phyloP scores from a whole-genome alignment of 163 green algal species.

The Coccomyxa subellipsoidea region DNA sequence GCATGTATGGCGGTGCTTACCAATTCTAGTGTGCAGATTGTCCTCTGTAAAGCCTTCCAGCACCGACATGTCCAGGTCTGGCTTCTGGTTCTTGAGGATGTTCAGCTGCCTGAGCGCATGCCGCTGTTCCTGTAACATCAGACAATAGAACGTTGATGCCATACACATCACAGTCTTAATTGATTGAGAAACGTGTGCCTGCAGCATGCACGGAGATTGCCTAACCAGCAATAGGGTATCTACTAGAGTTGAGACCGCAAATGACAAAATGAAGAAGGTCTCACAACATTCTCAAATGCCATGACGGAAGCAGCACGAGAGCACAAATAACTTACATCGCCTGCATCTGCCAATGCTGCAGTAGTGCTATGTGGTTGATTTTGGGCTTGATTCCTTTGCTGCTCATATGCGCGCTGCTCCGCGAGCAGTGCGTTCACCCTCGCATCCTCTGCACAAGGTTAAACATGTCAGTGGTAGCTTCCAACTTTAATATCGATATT shows the following conservation, averaged over 20 bases:
- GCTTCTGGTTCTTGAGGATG: not conserved
- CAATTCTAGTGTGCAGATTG: conserved; percentile 4
- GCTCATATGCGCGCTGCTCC: not conserved
- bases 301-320: too few relatives aligned
- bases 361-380: not conserved
- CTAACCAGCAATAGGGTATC: too few relatives aligned
- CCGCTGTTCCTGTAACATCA: not conserved
- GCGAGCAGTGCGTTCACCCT: not conserved
- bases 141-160: too few relatives aligned
- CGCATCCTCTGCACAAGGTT: not conserved
- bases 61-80: not conserved
- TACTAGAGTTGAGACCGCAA: too few relatives aligned
- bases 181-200: too few relatives aligned
- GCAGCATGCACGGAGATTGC: too few relatives aligned
- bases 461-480: too few relatives aligned
- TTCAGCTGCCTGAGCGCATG: not conserved
- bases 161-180: too few relatives aligned
- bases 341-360: not conserved
- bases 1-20: not conserved
- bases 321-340: not conserved
- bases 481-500: too few relatives aligned
- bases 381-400: not conserved
- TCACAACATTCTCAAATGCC: too few relatives aligned
- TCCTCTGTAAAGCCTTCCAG: conserved; percentile 1
- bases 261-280: too few relatives aligned